A percentile compares a stretch with the other conserved stretches of the same genome.
These are phyloP conservation scores for Picea glauca DNA, from an alignment of 75 land plant genomes.

Conservation along the genomic window DNA sequence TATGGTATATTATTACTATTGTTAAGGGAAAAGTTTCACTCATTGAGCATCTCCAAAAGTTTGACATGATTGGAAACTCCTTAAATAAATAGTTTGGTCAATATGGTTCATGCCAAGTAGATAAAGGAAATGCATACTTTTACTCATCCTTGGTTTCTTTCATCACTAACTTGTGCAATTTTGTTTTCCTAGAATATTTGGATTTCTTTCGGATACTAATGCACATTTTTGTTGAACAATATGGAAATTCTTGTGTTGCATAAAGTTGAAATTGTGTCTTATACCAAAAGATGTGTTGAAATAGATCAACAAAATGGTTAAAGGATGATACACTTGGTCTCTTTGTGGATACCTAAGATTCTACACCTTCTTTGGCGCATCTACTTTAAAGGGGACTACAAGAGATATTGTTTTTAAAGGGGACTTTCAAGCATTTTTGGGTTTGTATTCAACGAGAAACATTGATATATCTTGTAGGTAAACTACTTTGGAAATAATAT, in stretches of 20 bases:
- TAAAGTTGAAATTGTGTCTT: slow-evolving; percentile 15
- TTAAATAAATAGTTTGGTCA: neutral
- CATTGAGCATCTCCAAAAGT: neutral
- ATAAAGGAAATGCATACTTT: neutral
- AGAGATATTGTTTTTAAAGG: neutral
- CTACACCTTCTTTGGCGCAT: slow-evolving; percentile 63
- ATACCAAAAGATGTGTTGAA: slow-evolving; percentile 27
- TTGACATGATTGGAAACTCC: neutral
- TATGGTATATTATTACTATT: neutral
- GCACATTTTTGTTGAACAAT: neutral
- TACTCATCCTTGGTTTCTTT: slow-evolving; percentile 2
- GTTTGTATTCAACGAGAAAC: neutral
- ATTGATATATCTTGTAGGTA: slow-evolving; percentile 28
- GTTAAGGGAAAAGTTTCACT: neutral
- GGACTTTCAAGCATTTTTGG: neutral
- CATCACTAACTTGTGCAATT: neutral
- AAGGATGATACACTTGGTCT: slow-evolving; percentile 43
- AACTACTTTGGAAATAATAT: slow-evolving; percentile 43
- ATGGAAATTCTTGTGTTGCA: neutral
- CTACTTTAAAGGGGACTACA: neutral
- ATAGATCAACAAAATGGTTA: slow-evolving; percentile 61
- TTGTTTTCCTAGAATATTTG: neutral
- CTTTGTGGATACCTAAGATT: slow-evolving; percentile 62
- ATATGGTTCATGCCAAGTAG: neutral
- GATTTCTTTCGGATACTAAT: neutral